Evolutionary conservation across 176 grass and related monocot species (phyloP).

Genomic region (Raddia guianensis): DNA sequence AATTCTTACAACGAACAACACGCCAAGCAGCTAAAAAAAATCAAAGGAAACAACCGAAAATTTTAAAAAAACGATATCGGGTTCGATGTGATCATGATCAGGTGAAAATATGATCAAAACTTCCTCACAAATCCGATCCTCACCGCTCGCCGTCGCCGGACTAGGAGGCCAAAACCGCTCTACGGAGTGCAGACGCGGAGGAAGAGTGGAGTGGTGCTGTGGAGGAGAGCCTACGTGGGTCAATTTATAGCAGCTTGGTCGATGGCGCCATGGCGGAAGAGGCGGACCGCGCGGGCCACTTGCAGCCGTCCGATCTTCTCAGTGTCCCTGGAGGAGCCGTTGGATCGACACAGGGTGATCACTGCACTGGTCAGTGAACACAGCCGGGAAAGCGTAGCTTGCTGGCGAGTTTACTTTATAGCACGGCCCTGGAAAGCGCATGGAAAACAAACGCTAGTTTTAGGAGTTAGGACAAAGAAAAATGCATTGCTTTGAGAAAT

Average conservation of each 20-base stretch:
- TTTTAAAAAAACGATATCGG: no score
- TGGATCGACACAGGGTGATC: not conserved
- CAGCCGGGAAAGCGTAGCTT: not conserved
- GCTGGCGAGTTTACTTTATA: not conserved
- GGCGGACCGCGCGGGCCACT: not conserved
- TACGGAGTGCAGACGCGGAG: not conserved
- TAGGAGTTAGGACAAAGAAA: not conserved
- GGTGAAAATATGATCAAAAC: not conserved
- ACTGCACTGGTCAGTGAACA: no score
- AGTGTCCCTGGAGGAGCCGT: not conserved
- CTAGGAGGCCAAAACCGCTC: no score
- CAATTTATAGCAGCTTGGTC: conserved; percentile 29
- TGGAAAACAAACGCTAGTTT: conserved; percentile 1
- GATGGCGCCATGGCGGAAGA: not conserved
- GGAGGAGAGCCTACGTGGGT: not conserved
- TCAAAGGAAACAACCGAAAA: not conserved
- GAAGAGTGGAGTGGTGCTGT: not conserved
- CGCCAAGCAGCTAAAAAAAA: not conserved
- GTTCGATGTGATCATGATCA: not conserved
- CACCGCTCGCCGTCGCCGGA: not conserved
- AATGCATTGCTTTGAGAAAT: no score
- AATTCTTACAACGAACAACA: not conserved
- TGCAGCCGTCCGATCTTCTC: not conserved
- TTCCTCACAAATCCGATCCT: not conserved
- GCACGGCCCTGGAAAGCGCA: not conserved